Conservation (phyloP, 768 basidiomycete genomes). For the Tephrocybe sp. region DNA sequence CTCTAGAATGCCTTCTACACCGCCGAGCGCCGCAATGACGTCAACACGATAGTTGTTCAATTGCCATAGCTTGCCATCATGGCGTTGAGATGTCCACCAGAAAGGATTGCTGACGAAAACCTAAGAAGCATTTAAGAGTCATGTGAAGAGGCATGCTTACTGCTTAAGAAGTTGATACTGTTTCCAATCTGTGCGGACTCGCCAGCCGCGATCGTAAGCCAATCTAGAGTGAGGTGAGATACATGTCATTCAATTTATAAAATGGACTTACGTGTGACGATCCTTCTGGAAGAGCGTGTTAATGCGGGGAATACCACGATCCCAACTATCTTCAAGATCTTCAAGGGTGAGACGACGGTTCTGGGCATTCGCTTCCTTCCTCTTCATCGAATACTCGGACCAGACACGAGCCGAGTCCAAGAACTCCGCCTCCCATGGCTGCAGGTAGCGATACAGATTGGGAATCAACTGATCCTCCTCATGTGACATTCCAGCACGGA, state of each 20-base stretch:
- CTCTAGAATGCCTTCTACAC: constrained; percentile 95
- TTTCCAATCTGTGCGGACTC: constrained; percentile 97
- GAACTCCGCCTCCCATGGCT: constrained; percentile 98
- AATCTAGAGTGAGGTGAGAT: constrained; percentile 42
- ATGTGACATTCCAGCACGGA: constrained; percentile 98
- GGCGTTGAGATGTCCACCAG: constrained; percentile 99
- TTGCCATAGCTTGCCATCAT: constrained; percentile 96
- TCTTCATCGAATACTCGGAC: constrained; percentile 99
- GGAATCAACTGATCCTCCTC: constrained; percentile 95
- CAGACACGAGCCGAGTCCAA: constrained; percentile 97
- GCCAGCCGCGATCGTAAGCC: constrained; percentile 99
- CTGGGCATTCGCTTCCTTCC: constrained; percentile 99
- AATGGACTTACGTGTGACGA: constrained; percentile 71
- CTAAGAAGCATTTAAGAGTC: not conserved
- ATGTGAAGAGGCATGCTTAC: constrained; percentile 40
- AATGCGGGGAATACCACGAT: constrained; percentile 97
- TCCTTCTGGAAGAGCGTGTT: constrained; percentile 99
- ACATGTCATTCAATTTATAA: constrained; percentile 6
- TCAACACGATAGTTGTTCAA: constrained; percentile 98
- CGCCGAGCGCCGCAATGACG: constrained; percentile 95
- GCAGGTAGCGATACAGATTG: constrained; percentile 94
- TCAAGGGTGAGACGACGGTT: constrained; percentile 96
- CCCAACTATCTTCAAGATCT: constrained; percentile 98
- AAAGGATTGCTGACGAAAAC: constrained; percentile 76
- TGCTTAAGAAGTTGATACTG: constrained; percentile 93